Base-by-base conservation (phyloP, 2,329 filamentous ascomycete genomes). In the Trichoderma arundinaceum region DNA sequence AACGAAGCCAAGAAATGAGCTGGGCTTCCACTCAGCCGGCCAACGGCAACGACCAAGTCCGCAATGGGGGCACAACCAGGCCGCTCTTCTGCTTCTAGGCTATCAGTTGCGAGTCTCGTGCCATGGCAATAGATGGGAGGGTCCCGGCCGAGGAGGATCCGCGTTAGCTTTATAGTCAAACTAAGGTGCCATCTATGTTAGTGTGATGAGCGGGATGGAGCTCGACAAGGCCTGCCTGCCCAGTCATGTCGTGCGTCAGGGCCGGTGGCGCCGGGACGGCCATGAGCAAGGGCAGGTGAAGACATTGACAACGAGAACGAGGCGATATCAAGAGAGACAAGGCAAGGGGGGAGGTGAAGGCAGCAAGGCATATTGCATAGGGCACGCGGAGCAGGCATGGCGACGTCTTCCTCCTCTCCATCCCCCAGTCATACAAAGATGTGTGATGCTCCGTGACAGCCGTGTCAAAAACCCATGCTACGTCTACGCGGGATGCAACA, bases 91-190 rank as follows among this genome's bases (percentile, higher is more conserved):
- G 41, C 28, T 48, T 59, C 56, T 49, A 38, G 44, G 22, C 43
- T 60, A 9, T 39, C 75, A 71, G 75, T 74, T 77, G 77, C 75
- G 71, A 76, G 75, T 77, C 77, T 80, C 76, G 77, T 79, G 77
- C 78, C 79, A 79, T 79, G 71, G 71, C 71, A 76, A 66, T 71
- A 71, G 72, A 75, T 71, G 72, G 74, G 75, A 70, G 66, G 74
- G 60, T 65, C 58, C 58, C 58, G 59, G 68, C 64, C 68, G 71
- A 65, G 61, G 71, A 73, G 74, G 76, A 74, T 75, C 75, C 74
- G 72, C 75, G 72, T 77, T 77, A 75, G 69, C 73, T 80, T 79
- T 78, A 78, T 78, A 78, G 72, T 72, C 65, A 69, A 69, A 58
- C 43, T 60, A 61, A 58, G 44, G 53, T 59, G 54, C 44, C 48